Evolutionary conservation across 768 basidiomycete genomes (phyloP).

Genomic region (Lactarius vividus): DNA sequence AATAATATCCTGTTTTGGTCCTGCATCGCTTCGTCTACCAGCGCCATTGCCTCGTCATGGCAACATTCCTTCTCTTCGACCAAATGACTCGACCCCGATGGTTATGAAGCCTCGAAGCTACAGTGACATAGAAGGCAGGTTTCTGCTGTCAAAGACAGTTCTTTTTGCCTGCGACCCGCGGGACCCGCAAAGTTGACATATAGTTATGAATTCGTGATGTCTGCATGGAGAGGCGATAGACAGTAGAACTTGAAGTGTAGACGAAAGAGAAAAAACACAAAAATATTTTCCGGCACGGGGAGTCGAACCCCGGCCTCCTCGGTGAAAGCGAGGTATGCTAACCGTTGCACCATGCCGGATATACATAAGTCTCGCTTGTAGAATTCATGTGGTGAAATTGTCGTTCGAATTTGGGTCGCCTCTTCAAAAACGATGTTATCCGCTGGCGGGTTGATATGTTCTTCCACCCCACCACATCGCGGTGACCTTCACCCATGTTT

Average conservation of each 20-base stretch:
- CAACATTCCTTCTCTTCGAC: background rate
- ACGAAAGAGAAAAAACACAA: background rate
- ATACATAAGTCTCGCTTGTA: background rate
- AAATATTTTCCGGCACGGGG: slow-evolving; percentile 23
- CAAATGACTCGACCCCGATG: background rate
- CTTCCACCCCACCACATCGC: too few relatives aligned
- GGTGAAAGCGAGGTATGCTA: slow-evolving; percentile 28
- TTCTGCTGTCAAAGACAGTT: background rate
- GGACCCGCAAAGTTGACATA: too few relatives aligned
- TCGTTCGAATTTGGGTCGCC: background rate
- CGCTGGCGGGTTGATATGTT: too few relatives aligned
- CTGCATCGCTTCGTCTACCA: background rate
- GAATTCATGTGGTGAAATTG: background rate
- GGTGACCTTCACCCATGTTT: background rate
- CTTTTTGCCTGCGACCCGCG: background rate
- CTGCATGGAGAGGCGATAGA: background rate
- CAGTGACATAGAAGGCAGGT: background rate
- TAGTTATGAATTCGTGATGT: background rate
- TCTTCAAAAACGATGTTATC: background rate
- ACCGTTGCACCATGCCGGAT: slow-evolving; percentile 27
- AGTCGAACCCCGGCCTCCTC: slow-evolving; percentile 27
- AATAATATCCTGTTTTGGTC: background rate
- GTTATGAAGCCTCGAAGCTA: background rate
- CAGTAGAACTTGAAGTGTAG: background rate
- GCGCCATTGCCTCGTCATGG: background rate